Evolutionary conservation across 257 asterid genomes (phyloP).

Genomic region (Linderniella brevidens): DNA sequence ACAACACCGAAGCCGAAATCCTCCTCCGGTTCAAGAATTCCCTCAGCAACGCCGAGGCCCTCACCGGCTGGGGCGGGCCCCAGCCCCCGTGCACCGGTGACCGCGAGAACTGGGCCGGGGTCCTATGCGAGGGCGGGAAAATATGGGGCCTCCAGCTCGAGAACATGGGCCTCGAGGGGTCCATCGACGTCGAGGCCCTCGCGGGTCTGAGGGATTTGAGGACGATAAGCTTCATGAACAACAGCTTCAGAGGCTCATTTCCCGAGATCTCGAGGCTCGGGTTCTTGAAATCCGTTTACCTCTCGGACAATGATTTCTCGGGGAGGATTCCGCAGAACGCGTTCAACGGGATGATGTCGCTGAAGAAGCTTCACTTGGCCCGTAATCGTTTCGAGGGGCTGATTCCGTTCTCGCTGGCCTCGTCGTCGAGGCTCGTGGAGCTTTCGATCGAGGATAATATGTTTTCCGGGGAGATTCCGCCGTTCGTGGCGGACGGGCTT

Average conservation of each 20-base stretch:
- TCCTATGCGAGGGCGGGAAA: constrained; percentile 24
- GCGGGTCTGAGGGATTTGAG: constrained; percentile 22
- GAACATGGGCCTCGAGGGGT: constrained; percentile 46
- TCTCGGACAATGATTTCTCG: constrained; percentile 39
- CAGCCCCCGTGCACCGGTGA: constrained; percentile 24
- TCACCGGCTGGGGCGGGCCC: constrained; percentile 19
- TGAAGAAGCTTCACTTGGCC: constrained; percentile 54
- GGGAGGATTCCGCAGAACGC: constrained; percentile 28
- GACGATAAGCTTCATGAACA: constrained; percentile 42
- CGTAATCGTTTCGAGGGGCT: constrained; percentile 36
- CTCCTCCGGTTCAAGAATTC: constrained; percentile 29
- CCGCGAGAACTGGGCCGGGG: constrained; percentile 20
- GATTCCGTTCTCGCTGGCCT: constrained; percentile 34
- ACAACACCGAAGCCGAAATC: constrained; percentile 22
- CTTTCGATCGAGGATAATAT: constrained; percentile 38
- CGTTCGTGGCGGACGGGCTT: constrained; percentile 20
- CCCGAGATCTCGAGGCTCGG: constrained; percentile 31
- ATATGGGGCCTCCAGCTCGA: constrained; percentile 57
- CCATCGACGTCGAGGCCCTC: constrained; percentile 40
- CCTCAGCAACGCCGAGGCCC: constrained; percentile 11
- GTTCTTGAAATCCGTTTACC: constrained; percentile 22
- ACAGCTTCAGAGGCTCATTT: constrained; percentile 37
- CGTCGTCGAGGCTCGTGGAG: constrained; percentile 37
- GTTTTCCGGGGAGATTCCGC: constrained; percentile 44
- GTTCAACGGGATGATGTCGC: constrained; percentile 37